Evolutionary conservation across 2,329 filamentous ascomycete genomes (phyloP), one percentile per base, ranked within the genome.

Genomic region (Fusarium multiceps): DNA sequence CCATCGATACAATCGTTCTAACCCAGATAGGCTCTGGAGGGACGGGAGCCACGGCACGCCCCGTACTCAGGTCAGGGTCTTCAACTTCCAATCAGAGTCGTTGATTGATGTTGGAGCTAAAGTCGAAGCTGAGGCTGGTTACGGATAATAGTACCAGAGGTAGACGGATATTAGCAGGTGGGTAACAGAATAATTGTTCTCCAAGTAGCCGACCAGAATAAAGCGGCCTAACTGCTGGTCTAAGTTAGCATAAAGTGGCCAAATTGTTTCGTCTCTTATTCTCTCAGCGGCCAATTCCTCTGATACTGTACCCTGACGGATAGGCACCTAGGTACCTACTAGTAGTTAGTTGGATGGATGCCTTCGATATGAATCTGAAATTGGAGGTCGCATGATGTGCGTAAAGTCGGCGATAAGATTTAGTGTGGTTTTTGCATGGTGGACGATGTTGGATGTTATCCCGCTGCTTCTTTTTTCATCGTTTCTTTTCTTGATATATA

Each of bases 31-130:
- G 57, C 56, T 28, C 63, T 69, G 62, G 67, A 69, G 59, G 60
- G 68, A 49, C 72, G 72, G 72, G 72, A 74, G 55, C 68, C 68
- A 73, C 71, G 72, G 72, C 63, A 71, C 72, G 72, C 72, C 60
- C 63, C 66, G 60, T 58, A 53, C 34, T 42, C 13, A 25, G 34
- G 51, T 18, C 32, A 37, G 32, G 32, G 40, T 47, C 37, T 28
- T 50, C 34, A 32, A 20, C 34, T 28, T 54, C 69, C 69, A 74
- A 72, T 74, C 69, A 71, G 40, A 46, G 56, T 40, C 41, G 42
- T 59, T 55, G 63, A 41, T 60, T 30, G 43, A 23, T 53, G 40
- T 21, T 16, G 47, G 34, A 68, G 59, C 63, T 63, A 46, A 65
- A 48, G 34, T 34, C 51, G 41, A 47, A 27, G 32, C 23, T 51